phyloP scores from a whole-genome alignment of 2,329 filamentous ascomycete genomes.

The Escovopsis sp. region DNA sequence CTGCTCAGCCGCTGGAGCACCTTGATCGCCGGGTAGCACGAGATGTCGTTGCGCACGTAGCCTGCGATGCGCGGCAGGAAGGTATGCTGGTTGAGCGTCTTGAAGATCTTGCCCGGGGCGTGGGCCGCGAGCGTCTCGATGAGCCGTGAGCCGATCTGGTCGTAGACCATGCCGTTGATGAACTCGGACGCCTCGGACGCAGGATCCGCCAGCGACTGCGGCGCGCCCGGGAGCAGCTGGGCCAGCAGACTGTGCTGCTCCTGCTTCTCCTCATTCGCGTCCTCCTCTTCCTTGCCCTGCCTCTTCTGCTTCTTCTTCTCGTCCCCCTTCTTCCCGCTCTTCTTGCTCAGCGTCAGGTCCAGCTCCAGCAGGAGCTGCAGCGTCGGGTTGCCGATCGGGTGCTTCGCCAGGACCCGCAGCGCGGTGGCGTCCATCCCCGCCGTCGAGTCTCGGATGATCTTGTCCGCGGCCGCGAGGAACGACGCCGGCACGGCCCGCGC shows the following conservation, averaged over 20 bases:
- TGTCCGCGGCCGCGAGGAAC: constrained; percentile 62
- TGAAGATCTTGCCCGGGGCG: constrained; percentile 80
- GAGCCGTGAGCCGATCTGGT: constrained; percentile 76
- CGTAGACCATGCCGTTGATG: constrained; percentile 75
- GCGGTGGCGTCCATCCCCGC: constrained; percentile 62
- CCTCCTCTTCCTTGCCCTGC: background rate
- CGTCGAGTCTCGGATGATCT: constrained; percentile 67
- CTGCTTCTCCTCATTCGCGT: constrained; percentile 13
- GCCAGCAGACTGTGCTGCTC: constrained; percentile 45
- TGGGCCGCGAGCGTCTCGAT: constrained; percentile 73
- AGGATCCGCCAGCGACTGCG: constrained; percentile 53
- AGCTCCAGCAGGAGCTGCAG: constrained; percentile 82
- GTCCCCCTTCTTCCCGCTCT: too few relatives aligned
- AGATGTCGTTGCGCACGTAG: constrained; percentile 77
- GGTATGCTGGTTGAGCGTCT: constrained; percentile 64
- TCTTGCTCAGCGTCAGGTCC: constrained; percentile 55
- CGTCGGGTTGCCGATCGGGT: constrained; percentile 81
- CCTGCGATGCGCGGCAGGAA: constrained; percentile 68
- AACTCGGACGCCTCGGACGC: constrained; percentile 61
- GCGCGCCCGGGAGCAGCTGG: constrained; percentile 62
- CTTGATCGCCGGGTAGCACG: constrained; percentile 71
- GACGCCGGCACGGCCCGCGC: constrained; percentile 56
- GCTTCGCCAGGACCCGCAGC: constrained; percentile 68
- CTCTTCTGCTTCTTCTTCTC: background rate
- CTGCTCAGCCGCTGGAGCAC: constrained; percentile 73